Base-by-base conservation (phyloP, 208 protist genomes). In the Crithidia expoeki region DNA sequence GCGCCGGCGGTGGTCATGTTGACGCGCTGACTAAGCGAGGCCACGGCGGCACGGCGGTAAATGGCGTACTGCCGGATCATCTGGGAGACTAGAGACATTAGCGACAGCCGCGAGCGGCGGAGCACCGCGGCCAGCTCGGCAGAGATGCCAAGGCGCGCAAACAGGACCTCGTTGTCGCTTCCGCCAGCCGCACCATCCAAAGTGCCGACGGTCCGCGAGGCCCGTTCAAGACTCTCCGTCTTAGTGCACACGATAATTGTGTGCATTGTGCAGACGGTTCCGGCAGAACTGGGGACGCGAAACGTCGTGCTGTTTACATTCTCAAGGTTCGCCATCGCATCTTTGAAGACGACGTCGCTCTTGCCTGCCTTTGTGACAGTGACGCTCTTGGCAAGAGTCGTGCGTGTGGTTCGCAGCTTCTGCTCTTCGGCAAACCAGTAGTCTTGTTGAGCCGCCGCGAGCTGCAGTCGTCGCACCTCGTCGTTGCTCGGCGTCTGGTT, bases 221-320 rank as follows among this genome's bases (percentile, higher is more conserved):
- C 50, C 46, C 80, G 70, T 30, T 92, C 86, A 10, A 96, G 66
- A 17, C 72, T 23, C 33, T 96, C 90, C 0, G 84, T 76, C 53
- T 93, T 96, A 51, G 79, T 94, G 72, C 84, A 92, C 12, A 93
- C 78, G 55, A 96, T 56, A 30, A 94, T 64, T 58, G 72, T 88
- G 34, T 69, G 77, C 51, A 94, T 64, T 3, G 86, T 63, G 69
- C 74, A 85, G 30, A 87, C 72, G 16, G 59, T 78, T 6, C 32
- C 60, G 3, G 73, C 71, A 6, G 74, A 77, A 40, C 62, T 27
- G 30, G 72, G 79, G n/a, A 81, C 50, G 12, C 68, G 72, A 40
- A 84, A 74, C 0, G 58, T 0, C 10, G 68, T 72, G 21, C 28
- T 49, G 52, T 83, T 86, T 36, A 81, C 76, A 32, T 72, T 73